These are phyloP conservation scores for Orbilia blumenaviensis DNA, from an alignment of 2,329 filamentous ascomycete species.

Conservation along the genomic window DNA sequence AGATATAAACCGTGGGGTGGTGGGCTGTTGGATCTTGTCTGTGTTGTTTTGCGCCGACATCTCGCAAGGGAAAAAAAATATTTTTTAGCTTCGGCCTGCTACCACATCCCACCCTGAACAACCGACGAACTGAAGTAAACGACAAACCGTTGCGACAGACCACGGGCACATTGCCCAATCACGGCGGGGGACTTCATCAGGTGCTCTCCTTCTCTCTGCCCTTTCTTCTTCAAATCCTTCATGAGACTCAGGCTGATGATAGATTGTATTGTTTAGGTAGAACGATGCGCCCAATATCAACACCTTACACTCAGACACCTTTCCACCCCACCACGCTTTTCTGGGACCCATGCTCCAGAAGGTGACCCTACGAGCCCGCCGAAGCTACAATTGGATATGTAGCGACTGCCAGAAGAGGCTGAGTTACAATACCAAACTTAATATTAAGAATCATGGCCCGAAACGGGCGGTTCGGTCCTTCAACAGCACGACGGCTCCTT, in stretches of 20 bases:
- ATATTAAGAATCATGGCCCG: slow-evolving; percentile 7
- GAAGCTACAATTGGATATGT: slow-evolving; percentile 52
- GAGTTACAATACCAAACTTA: slow-evolving; percentile 9
- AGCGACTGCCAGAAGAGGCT: slow-evolving; percentile 47
- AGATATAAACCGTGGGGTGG: not conserved
- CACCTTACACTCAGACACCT: slow-evolving; percentile 21
- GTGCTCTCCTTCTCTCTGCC: not conserved
- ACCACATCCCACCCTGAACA: slow-evolving; percentile 31
- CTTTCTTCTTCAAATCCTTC: not conserved
- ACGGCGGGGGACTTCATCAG: slow-evolving; percentile 10
- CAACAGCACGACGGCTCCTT: not conserved
- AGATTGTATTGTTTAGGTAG: not conserved
- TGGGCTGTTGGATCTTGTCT: slow-evolving; percentile 26
- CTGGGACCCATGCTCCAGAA: slow-evolving; percentile 50
- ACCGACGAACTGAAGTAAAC: not conserved
- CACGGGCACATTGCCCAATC: not conserved
- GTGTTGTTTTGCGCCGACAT: slow-evolving; percentile 13
- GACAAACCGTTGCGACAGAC: not conserved
- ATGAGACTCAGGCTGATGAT: not conserved
- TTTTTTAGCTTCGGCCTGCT: slow-evolving; percentile 33
- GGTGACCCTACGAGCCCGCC: slow-evolving; percentile 45
- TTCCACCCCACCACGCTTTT: slow-evolving; percentile 23
- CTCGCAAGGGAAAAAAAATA: slow-evolving; percentile 18
- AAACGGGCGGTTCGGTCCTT: slow-evolving; percentile 15
- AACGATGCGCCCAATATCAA: slow-evolving; percentile 31